Evolutionary conservation across 2,329 filamentous ascomycete genomes (phyloP).

Genomic region (Torrubiella hemipterigena): DNA sequence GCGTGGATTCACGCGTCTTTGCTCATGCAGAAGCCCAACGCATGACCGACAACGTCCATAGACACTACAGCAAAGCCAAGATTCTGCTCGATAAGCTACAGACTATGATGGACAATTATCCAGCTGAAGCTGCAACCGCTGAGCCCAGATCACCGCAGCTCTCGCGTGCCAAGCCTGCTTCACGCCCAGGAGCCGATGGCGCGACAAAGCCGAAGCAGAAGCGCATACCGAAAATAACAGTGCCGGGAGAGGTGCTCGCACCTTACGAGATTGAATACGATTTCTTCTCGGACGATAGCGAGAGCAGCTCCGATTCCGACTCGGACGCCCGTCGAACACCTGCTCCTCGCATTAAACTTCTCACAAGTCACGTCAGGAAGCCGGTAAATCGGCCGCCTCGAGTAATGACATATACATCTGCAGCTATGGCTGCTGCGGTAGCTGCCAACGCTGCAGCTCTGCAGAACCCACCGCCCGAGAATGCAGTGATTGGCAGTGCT

Average conservation of each 20-base stretch:
- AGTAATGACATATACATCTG: constrained; percentile 20
- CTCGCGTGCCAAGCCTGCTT: constrained; percentile 33
- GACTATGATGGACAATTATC: constrained; percentile 48
- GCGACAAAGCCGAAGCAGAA: constrained; percentile 34
- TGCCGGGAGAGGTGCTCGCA: constrained; percentile 53
- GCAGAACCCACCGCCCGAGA: constrained; percentile 46
- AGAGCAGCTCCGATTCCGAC: constrained; percentile 40
- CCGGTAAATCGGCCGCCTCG: constrained; percentile 27
- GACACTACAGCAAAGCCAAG: constrained; percentile 49
- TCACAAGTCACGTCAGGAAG: constrained; percentile 30
- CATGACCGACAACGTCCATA: constrained; percentile 50
- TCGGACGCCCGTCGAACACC: constrained; percentile 27
- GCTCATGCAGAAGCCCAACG: constrained; percentile 50
- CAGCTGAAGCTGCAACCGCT: constrained; percentile 39
- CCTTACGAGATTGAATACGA: constrained; percentile 55
- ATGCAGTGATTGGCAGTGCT: constrained; percentile 43
- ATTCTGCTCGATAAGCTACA: constrained; percentile 46
- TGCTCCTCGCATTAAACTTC: constrained; percentile 36
- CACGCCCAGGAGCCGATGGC: constrained; percentile 29
- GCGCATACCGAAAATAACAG: constrained; percentile 45
- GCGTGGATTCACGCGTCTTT: constrained; percentile 43
- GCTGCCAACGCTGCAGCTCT: constrained; percentile 27
- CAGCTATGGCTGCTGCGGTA: constrained; percentile 23
- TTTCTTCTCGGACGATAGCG: constrained; percentile 39
- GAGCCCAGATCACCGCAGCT: constrained; percentile 41